Base-by-base conservation (phyloP, 345 rosid genomes). In the Nasturtium officinale region DNA sequence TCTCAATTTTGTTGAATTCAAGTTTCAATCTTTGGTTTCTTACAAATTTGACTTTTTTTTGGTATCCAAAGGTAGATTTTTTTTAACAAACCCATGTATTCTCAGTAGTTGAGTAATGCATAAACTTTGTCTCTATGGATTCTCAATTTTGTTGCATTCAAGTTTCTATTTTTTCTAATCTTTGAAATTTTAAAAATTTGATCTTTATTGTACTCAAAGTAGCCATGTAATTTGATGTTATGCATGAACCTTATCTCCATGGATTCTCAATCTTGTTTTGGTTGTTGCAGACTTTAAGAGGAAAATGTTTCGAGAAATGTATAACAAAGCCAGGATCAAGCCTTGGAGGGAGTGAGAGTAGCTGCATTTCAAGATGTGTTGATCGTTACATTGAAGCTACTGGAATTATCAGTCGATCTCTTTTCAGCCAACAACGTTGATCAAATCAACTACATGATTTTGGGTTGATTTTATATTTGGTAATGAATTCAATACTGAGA, bases 361-460 rank as follows among this genome's bases (percentile, higher is more conserved):
- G 96, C 81, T 96, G 99, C 80, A 61, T 92, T 69, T 92, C 97
- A 1, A 84, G 98, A 86, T 96, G 99, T 40, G 92, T 96, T 73
- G 99, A 96, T 71, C 98, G 98, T 45, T 96, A 92, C 80, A 84
- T 92, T 7, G 99, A 96, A 76, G 99, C 99, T 55, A 89, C 97
- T 7, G 94, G 90, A 12, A 88, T 96, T 15, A 63, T 92, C 29
- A 80, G 91, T 76, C 82, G 77, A 68, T 87, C 98, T 43, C 86
- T 96, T 53, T 87, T 95, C 59, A 32, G 78, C 1, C 79, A 72
- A 0, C 92, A 71, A 0, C 96, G 83, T 59, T 94, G 83, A 82
- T 18, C 7, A 16, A 16, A 2, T 4, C 25, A 47, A 11, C 46
- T 35, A 18, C 10, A 18, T 20, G 45, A 12, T 58, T 11, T 59